These are phyloP conservation scores for Chamaecrista fasciculata DNA, from an alignment of 306 rosid species.

Conservation along the genomic window DNA sequence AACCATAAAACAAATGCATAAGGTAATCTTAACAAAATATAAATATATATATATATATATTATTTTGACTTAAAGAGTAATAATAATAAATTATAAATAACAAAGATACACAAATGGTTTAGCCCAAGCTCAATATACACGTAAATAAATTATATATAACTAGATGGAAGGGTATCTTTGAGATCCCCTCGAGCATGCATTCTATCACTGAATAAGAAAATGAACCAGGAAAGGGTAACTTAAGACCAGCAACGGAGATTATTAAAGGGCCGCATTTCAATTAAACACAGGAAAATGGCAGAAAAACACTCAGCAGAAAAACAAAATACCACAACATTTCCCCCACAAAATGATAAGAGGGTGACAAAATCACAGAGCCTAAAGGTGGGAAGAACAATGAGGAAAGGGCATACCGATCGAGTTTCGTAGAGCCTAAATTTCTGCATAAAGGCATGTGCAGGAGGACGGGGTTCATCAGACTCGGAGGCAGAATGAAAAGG, in stretches of 20 bases:
- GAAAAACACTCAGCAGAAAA: neutral
- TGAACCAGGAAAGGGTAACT: neutral
- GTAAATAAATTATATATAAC: neutral
- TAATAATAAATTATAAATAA: constrained; percentile 7
- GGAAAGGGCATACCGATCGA: constrained; percentile 65
- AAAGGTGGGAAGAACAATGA: neutral
- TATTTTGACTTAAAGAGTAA: no score
- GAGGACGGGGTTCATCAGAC: constrained; percentile 37
- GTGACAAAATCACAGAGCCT: constrained; percentile 23
- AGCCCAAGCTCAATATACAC: constrained; percentile 6
- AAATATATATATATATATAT: no score
- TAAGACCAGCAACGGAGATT: neutral
- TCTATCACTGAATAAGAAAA: neutral
- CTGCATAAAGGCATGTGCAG: constrained; percentile 60
- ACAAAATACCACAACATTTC: neutral
- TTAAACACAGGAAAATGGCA: no score
- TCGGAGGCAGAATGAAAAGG: constrained; percentile 33
- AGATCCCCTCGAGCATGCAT: constrained; percentile 7
- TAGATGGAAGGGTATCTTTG: constrained; percentile 1
- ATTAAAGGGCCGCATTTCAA: no score
- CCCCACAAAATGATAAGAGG: neutral
- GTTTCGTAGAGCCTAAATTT: constrained; percentile 89
- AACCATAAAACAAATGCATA: constrained; percentile 14
- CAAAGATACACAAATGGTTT: constrained; percentile 7
- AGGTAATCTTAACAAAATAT: constrained; percentile 1